Evolutionary conservation across 129 eudicot species (phyloP), one percentile per base, ranked within the genome.

Genomic region (Artemisia argyi): DNA sequence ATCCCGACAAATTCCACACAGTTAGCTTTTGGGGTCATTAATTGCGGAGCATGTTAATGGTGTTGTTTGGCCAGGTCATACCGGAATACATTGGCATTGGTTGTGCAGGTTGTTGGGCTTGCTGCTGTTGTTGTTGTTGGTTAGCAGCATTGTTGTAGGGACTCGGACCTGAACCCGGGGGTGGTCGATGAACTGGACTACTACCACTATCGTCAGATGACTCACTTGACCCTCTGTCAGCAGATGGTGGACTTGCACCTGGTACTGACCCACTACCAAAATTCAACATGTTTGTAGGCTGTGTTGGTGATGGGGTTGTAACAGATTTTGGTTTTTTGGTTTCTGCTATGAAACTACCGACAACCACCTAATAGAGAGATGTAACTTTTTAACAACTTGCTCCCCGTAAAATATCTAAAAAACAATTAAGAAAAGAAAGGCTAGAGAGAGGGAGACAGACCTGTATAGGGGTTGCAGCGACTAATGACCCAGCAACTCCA

Each of bases 391-490:
- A 39, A 39, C 10, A 39, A 7, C 46, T 39, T 39, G 46, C 11
- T 39, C 46, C 46, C 46, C 46, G 46, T 39, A 39, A 2, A 39
- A 39, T 39, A 39, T 39, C 46, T 39, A 39, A 39, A 7, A 39
- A 39, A 39, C 46, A 39, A 39, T 39, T 39, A 39, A 39, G 46
- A 39, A 39, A 46, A 14, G 10, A 11, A 13, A 11, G 18, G 39
- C 13, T 17, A 12, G 9, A 59, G 14, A 71, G 42, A 46, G 13
- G 24, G 19, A 56, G 28, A 4, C 49, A 3, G 72, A 88, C 97
- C 96, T 92, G 98, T 53, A 89, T 85, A 11, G 96, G 89, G 14
- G 94, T 70, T 3, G 98, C 98, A 19, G 98, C 98, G 73, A 79
- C 73, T 54, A 92, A 80, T 55, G 79, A 61, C 39, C 98, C 98